phyloP scores from a whole-genome alignment of 495 filamentous ascomycete genomes.

The Neurospora tetraspora region DNA sequence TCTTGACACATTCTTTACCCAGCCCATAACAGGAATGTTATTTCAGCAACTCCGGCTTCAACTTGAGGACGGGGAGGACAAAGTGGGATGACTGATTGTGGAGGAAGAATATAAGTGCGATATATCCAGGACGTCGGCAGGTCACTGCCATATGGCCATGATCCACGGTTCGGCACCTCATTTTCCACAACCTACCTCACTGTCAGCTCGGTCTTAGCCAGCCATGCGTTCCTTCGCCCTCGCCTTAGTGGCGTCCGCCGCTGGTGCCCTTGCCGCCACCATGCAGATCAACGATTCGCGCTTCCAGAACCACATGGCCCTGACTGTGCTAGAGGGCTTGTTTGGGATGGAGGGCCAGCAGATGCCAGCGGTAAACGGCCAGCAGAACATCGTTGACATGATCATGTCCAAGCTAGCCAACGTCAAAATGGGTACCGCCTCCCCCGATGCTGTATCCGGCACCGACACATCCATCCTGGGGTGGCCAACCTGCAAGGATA shows the following conservation, averaged over 20 bases:
- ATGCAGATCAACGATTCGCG: background rate
- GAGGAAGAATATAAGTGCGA: background rate
- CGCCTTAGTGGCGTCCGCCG: background rate
- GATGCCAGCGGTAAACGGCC: background rate
- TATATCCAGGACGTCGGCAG: background rate
- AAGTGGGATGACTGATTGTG: background rate
- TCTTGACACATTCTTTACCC: background rate
- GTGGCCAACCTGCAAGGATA: background rate
- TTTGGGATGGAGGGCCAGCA: background rate
- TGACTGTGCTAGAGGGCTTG: background rate
- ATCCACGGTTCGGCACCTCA: background rate
- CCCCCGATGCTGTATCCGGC: background rate
- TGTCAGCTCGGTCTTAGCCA: background rate
- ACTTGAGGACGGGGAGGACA: background rate
- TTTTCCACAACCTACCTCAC: background rate
- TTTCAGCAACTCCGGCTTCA: background rate
- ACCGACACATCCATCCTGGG: background rate
- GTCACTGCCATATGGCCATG: background rate
- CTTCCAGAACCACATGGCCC: background rate
- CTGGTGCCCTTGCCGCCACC: background rate
- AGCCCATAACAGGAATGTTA: background rate
- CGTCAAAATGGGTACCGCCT: background rate
- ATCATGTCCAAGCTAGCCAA: background rate
- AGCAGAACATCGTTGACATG: background rate
- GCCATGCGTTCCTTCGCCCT: background rate